Conservation (phyloP, 139 green algal genomes). For the Picochlorum sp. region DNA sequence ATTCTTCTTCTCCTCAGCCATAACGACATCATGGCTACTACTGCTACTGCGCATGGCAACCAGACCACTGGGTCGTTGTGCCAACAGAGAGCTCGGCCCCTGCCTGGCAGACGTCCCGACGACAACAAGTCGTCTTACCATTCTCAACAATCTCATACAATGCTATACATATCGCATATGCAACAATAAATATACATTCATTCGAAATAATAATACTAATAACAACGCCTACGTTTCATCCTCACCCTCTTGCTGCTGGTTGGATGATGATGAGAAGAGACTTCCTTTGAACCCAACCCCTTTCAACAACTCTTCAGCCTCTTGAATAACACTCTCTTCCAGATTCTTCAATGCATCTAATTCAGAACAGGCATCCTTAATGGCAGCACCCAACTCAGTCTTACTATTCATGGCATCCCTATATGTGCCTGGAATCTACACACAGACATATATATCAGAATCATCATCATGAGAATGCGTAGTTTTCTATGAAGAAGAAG, state of each 20-base stretch:
- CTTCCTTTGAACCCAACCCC: conserved; percentile 23
- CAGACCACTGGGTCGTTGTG: not conserved
- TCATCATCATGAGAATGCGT: too few species aligned
- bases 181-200: too few species aligned
- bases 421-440: not conserved
- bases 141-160: not conserved
- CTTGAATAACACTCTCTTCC: conserved; percentile 17
- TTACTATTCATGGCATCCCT: conserved; percentile 28
- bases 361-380: conserved; percentile 26
- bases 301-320: conserved; percentile 29
- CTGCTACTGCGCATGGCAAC: not conserved
- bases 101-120: too few species aligned
- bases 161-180: too few species aligned
- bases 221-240: too few species aligned
- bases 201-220: too few species aligned
- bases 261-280: conserved; percentile 9
- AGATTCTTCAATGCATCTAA: conserved; percentile 24
- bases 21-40: not conserved
- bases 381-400: conserved; percentile 26
- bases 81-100: too few species aligned
- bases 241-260: not conserved
- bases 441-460: too few species aligned
- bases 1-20: not conserved
- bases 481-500: too few species aligned
- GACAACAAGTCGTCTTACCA: too few species aligned